Evolutionary conservation across 352 stramenopile species (phyloP).

Genomic region (Globisporangium acanthophoron): DNA sequence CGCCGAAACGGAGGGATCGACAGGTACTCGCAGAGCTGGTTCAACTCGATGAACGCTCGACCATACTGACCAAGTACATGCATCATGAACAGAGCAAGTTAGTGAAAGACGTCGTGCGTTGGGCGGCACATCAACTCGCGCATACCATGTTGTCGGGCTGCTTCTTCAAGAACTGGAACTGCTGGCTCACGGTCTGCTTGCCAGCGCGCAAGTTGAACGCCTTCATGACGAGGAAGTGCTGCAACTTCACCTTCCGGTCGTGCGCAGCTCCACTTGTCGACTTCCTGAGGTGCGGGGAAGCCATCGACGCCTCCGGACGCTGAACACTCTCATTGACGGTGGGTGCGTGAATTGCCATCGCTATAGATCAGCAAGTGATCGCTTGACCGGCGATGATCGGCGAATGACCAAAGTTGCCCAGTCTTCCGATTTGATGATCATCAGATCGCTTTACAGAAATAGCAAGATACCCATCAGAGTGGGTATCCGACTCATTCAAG

Average conservation of each 20-base stretch:
- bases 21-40: slow-evolving; percentile 64
- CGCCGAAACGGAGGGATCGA: slow-evolving; percentile 60
- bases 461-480: neutral
- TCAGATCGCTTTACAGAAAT: too few relatives aligned
- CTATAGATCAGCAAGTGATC: neutral
- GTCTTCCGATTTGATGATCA: neutral
- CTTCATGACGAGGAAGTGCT: slow-evolving; percentile 77
- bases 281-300: neutral
- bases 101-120: neutral
- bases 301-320: neutral
- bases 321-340: neutral
- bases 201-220: slow-evolving; percentile 71
- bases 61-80: slow-evolving; percentile 7
- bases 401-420: too few relatives aligned
- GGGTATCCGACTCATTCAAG: too few relatives aligned
- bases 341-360: slow-evolving; percentile 8
- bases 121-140: neutral
- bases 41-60: slow-evolving; percentile 40
- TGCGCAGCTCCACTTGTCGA: neutral
- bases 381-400: too few relatives aligned
- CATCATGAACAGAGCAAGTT: neutral
- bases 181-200: slow-evolving; percentile 51
- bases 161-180: slow-evolving; percentile 54
- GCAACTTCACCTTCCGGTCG: slow-evolving; percentile 52
- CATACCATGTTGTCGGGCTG: slow-evolving; percentile 13